phyloP scores from a whole-genome alignment of 2,329 filamentous ascomycete genomes.

The Lecanoromycetidae sp. region DNA sequence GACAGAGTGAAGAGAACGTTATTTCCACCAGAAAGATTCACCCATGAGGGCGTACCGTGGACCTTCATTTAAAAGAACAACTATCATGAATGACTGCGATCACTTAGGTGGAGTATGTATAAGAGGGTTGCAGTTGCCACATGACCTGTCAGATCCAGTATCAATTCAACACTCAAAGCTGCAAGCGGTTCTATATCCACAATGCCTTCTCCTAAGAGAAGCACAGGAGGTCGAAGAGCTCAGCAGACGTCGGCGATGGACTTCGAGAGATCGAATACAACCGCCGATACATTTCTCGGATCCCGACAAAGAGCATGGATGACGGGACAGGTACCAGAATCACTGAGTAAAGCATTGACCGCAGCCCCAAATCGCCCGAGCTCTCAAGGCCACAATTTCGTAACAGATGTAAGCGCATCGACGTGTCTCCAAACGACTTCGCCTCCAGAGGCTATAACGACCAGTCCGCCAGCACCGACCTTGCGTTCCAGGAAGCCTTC shows the following conservation, averaged over 20 bases:
- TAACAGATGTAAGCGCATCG: background rate
- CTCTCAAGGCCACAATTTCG: background rate
- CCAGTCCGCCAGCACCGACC: background rate
- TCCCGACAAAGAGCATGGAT: conserved; percentile 17
- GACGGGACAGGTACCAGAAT: conserved; percentile 5
- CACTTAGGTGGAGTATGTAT: background rate
- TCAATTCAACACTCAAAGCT: background rate
- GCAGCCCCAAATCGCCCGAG: background rate
- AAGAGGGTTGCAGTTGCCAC: background rate
- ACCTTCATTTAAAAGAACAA: too few relatives aligned
- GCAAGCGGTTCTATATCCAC: background rate
- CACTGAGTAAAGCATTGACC: background rate
- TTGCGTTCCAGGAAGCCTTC: background rate
- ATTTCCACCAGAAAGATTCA: too few relatives aligned
- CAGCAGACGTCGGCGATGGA: conserved; percentile 6
- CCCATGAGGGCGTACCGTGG: too few relatives aligned
- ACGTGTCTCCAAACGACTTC: background rate
- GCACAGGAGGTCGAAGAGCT: background rate
- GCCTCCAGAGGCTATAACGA: background rate
- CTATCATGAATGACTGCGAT: too few relatives aligned
- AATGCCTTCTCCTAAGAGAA: background rate
- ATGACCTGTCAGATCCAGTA: background rate
- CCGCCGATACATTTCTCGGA: conserved; percentile 15
- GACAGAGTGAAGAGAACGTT: too few relatives aligned
- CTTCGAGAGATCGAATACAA: conserved; percentile 15